Evolutionary conservation across 208 protist species (phyloP).

Genomic region (Trypanosoma mega): DNA sequence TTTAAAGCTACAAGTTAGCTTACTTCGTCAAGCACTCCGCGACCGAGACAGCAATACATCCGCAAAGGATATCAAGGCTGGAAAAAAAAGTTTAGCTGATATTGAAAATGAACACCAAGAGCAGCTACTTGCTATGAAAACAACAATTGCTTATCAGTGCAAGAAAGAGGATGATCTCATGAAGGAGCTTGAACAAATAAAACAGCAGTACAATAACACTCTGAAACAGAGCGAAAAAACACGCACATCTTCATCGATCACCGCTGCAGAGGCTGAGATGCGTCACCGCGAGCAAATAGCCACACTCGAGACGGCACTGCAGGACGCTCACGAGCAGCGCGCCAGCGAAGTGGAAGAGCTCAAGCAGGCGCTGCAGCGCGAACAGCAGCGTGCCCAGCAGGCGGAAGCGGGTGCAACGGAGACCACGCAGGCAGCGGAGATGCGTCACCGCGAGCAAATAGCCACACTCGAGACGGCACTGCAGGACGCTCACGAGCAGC

Average conservation of each 20-base stretch:
- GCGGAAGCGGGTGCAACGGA: constrained; percentile 13
- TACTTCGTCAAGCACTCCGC: constrained; percentile 53
- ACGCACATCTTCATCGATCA: background rate
- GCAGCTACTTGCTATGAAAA: constrained; percentile 58
- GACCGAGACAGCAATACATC: constrained; percentile 12
- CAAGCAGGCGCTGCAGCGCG: constrained; percentile 4
- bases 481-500: constrained; percentile 40
- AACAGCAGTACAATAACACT: constrained; percentile 37
- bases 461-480: constrained; percentile 2
- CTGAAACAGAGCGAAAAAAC: constrained; percentile 4
- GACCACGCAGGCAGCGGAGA: background rate
- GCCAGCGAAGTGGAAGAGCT: constrained; percentile 33
- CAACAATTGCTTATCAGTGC: constrained; percentile 34
- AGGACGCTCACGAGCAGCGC: constrained; percentile 41
- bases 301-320: constrained; percentile 17
- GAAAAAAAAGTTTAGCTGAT: constrained; percentile 45
- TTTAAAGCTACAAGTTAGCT: constrained; percentile 49
- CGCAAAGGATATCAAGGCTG: constrained; percentile 6
- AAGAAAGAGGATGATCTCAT: constrained; percentile 41
- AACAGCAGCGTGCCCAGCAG: constrained; percentile 1
- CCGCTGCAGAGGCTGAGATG: background rate
- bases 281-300: constrained; percentile 14
- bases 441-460: constrained; percentile 24
- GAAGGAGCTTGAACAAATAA: constrained; percentile 33
- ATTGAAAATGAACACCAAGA: constrained; percentile 61